These are phyloP conservation scores for Calonectria pseudoturangicola DNA, from an alignment of 2,329 filamentous ascomycete species.

Conservation along the genomic window DNA sequence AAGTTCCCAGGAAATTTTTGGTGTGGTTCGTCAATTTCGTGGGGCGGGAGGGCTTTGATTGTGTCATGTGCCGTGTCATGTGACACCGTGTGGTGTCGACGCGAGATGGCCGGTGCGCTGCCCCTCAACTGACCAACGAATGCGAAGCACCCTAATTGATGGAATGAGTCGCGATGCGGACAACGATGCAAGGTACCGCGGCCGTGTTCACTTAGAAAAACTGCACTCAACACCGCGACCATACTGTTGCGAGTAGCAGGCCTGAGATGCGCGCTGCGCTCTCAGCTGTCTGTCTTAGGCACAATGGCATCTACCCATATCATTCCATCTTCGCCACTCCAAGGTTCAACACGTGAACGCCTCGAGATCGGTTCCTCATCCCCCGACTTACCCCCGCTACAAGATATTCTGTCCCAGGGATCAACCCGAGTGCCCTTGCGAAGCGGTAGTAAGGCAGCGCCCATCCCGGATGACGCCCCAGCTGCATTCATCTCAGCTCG, in stretches of 20 bases:
- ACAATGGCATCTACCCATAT: conserved; percentile 60
- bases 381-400: conserved; percentile 72
- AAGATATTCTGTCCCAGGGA: conserved; percentile 66
- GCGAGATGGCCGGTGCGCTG: conserved; percentile 44
- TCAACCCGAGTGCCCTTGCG: conserved; percentile 57
- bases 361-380: conserved; percentile 67
- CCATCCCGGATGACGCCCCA: conserved; percentile 61
- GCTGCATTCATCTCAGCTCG: conserved; percentile 66
- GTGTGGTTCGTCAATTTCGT: conserved; percentile 61
- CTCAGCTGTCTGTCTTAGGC: conserved; percentile 54
- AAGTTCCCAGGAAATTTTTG: conserved; percentile 58
- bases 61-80: conserved; percentile 59
- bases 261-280: conserved; percentile 69
- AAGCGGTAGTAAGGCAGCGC: conserved; percentile 61
- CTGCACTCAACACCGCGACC: conserved; percentile 37
- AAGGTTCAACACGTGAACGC: conserved; percentile 58
- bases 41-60: conserved; percentile 58
- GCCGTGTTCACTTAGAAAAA: conserved; percentile 28
- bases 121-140: conserved; percentile 16
- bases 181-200: neutral
- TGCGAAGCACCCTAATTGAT: conserved; percentile 19
- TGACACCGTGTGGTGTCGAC: conserved; percentile 60
- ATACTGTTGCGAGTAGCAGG: conserved; percentile 56
- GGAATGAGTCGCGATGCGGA: conserved; percentile 21
- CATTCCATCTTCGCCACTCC: conserved; percentile 57